These are phyloP conservation scores for Avena atlantica DNA, from an alignment of 176 grass and related monocot genomes.

Conservation along the genomic window DNA sequence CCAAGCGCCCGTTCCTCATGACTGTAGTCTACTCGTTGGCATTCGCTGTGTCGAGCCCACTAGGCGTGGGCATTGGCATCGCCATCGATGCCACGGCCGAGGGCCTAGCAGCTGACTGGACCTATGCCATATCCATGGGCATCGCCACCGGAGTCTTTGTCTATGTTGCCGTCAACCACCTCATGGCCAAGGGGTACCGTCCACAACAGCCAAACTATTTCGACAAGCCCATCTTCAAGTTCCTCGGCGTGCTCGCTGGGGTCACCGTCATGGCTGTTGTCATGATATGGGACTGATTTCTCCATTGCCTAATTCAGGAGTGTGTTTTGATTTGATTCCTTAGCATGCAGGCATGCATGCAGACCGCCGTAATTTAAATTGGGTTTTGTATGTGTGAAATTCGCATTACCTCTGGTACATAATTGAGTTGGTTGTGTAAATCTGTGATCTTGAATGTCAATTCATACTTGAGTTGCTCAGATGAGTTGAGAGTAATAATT, in stretches of 20 bases:
- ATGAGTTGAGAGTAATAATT: background rate
- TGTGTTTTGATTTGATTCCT: background rate
- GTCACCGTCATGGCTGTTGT: constrained; percentile 63
- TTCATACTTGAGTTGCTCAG: background rate
- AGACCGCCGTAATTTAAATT: background rate
- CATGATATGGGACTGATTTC: constrained; percentile 80
- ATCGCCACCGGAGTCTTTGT: constrained; percentile 76
- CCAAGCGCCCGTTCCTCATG: constrained; percentile 55
- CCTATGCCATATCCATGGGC: constrained; percentile 65
- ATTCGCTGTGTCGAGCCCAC: constrained; percentile 65
- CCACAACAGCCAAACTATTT: constrained; percentile 46
- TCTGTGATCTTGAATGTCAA: background rate
- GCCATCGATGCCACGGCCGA: constrained; percentile 59
- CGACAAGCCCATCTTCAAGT: constrained; percentile 65
- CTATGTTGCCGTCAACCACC: constrained; percentile 85
- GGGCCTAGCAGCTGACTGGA: constrained; percentile 58
- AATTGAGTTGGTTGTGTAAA: background rate
- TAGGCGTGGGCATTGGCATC: constrained; percentile 71
- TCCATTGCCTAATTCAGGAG: background rate
- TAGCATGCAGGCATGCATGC: background rate
- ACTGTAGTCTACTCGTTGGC: constrained; percentile 61
- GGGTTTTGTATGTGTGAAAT: too few relatives aligned
- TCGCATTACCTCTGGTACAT: background rate
- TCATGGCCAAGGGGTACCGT: constrained; percentile 79
- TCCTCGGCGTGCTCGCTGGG: constrained; percentile 66